Evolutionary conservation across 169 alveolate genomes (phyloP).

Genomic region (Cryptosporidium tyzzeri): DNA sequence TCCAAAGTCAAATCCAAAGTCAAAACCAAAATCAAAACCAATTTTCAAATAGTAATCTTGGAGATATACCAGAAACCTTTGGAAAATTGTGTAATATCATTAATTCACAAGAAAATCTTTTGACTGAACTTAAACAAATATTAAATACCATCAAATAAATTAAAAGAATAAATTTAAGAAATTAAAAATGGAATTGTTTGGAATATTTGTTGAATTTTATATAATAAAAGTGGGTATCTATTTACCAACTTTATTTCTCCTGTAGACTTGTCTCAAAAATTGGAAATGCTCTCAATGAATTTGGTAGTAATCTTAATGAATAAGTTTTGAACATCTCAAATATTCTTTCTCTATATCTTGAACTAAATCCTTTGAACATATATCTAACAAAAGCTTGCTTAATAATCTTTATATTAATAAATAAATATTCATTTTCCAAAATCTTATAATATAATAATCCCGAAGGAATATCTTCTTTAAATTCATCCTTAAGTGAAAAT

Average conservation of each 20-base stretch:
- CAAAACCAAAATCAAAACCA: background rate
- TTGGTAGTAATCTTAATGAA: constrained; percentile 47
- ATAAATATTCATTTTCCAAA: constrained; percentile 9
- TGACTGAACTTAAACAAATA: constrained; percentile 30
- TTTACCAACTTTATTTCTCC: background rate
- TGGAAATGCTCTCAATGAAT: constrained; percentile 29
- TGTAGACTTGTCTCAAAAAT: constrained; percentile 6
- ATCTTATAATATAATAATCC: constrained; percentile 59
- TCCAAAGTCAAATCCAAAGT: background rate
- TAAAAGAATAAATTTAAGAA: no score
- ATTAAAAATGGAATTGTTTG: background rate
- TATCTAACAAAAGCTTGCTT: constrained; percentile 51
- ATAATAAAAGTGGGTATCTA: background rate
- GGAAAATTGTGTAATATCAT: constrained; percentile 44
- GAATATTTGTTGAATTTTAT: background rate
- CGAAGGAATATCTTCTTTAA: background rate
- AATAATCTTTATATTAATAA: constrained; percentile 30
- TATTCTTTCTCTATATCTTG: constrained; percentile 46
- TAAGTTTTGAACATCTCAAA: constrained; percentile 47
- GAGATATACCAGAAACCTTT: constrained; percentile 47
- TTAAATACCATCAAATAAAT: constrained; percentile 27
- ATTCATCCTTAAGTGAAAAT: background rate
- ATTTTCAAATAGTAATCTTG: constrained; percentile 6
- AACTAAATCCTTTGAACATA: constrained; percentile 48
- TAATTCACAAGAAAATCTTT: constrained; percentile 42